A percentile compares a stretch with the other conserved stretches of the same genome.
These are phyloP conservation scores for Skeletonema potamos DNA, from an alignment of 108 stramenopile species.

Conservation along the genomic window DNA sequence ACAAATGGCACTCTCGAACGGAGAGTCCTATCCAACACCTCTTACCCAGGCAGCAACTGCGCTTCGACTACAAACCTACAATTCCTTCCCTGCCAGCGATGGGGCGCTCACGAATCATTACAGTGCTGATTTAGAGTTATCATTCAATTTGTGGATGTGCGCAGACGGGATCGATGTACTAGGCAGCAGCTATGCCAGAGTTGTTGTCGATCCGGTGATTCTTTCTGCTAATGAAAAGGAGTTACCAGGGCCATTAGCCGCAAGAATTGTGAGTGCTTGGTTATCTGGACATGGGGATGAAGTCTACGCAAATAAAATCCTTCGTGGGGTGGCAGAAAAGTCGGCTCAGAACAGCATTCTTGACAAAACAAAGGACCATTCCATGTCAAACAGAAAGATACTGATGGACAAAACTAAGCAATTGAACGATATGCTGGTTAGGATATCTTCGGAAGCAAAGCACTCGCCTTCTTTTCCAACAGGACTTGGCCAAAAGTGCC, in stretches of 20 bases:
- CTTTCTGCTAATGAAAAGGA: conserved; percentile 16
- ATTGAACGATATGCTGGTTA: conserved; percentile 27
- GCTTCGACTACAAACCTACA: conserved; percentile 67
- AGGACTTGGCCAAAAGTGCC: conserved; percentile 59
- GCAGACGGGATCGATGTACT: conserved; percentile 85
- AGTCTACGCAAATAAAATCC: conserved; percentile 35
- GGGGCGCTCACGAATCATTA: conserved; percentile 47
- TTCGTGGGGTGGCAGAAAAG: conserved; percentile 41
- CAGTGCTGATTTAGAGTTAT: conserved; percentile 71
- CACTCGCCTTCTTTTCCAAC: conserved; percentile 48
- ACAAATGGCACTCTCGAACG: conserved; percentile 66
- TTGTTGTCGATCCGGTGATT: conserved; percentile 22
- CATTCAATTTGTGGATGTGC: conserved; percentile 86
- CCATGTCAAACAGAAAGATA: conserved; percentile 13
- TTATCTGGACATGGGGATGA: conserved; percentile 61
- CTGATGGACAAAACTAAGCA: conserved; percentile 23
- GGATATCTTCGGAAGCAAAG: conserved; percentile 48
- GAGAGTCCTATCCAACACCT: conserved; percentile 71
- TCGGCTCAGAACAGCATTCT: conserved; percentile 27
- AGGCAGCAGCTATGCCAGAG: conserved; percentile 28
- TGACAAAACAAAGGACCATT: conserved; percentile 2
- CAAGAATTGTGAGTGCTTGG: conserved; percentile 75
- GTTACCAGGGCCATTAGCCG: conserved; percentile 31
- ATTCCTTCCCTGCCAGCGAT: conserved; percentile 66
- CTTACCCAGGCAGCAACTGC: conserved; percentile 62